phyloP scores from a whole-genome alignment of 306 rosid genomes.

The Neltuma alba region DNA sequence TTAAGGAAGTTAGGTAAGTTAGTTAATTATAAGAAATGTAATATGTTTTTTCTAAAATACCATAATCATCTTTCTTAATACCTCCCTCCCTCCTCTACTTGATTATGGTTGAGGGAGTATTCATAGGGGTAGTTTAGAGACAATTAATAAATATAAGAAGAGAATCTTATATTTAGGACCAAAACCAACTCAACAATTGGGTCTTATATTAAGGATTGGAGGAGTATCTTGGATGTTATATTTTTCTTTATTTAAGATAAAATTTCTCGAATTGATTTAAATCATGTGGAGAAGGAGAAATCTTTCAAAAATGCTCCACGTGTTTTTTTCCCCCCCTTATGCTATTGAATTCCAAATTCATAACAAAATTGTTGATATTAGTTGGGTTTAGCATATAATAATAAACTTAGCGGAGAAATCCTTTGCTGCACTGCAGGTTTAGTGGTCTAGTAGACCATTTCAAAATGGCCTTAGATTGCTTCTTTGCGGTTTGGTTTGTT shows the following conservation, averaged over 20 bases:
- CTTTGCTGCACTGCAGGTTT: conserved; percentile 41
- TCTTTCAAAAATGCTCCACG: neutral
- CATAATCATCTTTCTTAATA: too few relatives aligned
- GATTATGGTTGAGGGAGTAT: too few relatives aligned
- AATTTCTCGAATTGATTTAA: neutral
- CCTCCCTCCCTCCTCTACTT: too few relatives aligned
- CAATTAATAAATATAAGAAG: too few relatives aligned
- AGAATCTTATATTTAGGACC: too few relatives aligned
- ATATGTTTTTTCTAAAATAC: too few relatives aligned
- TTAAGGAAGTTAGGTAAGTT: too few relatives aligned
- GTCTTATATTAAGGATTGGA: too few relatives aligned
- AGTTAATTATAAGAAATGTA: too few relatives aligned
- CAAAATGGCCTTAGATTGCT: conserved; percentile 68
- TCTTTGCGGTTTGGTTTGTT: conserved; percentile 69
- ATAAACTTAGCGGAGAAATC: conserved; percentile 15
- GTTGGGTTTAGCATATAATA: neutral
- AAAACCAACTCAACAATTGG: too few relatives aligned
- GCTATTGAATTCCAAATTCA: neutral
- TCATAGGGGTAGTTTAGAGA: too few relatives aligned
- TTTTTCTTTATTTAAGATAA: neutral
- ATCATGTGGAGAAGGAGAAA: conserved; percentile 11
- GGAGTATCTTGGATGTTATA: neutral
- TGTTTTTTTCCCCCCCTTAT: neutral
- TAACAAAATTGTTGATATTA: neutral
- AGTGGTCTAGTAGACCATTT: conserved; percentile 58